Base-by-base conservation (phyloP, 2,329 filamentous ascomycete species). In the Thelonectria discophora region DNA sequence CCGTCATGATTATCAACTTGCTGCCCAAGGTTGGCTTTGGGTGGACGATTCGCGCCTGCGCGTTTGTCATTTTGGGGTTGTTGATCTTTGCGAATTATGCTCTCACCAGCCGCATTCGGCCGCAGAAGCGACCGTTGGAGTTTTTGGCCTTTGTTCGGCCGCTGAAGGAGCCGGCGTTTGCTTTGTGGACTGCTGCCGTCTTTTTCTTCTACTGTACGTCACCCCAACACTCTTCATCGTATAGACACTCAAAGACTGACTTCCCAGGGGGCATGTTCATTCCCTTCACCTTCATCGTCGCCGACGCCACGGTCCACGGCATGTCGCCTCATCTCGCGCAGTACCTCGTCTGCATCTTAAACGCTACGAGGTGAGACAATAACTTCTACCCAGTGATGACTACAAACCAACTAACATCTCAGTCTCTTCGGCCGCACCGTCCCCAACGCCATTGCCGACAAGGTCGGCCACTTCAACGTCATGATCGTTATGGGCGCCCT, bases 401-500 rank as follows among this genome's bases (percentile, higher is more conserved):
- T 40, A 3, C 2, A 3, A 6, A 10, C 18, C 5, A 3, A 20
- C 60, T 66, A 0, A 68, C 27, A 9, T 27, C 2, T 5, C 5
- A 70, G 73, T 9, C 66, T 80, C 0, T 73, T 79, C 17, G 78
- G 77, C 0, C 75, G 77, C 8, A 63, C 78, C 5, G 59, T 73
- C 5, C 69, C 76, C 0, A 76, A 75, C 3, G 60, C 74, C n/a
- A 52, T 74, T 3, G 73, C 74, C 2, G 79, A 81, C 70, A 67
- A 61, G 5, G 46, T 77, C 3, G 78, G 79, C 13, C 72, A 72
- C 17, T 80, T 74, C 70, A 80, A 81, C 54, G 72, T 77, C 9
- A 78, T 79, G 56, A 79, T 84, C 18, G 72, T 82, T 5, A 78
- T 84, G 51, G 81, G 80, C 40, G 74, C 75, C 21, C 61, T 81